These are phyloP conservation scores for Nemania abortiva DNA, from an alignment of 2,329 filamentous ascomycete species.

Conservation along the genomic window DNA sequence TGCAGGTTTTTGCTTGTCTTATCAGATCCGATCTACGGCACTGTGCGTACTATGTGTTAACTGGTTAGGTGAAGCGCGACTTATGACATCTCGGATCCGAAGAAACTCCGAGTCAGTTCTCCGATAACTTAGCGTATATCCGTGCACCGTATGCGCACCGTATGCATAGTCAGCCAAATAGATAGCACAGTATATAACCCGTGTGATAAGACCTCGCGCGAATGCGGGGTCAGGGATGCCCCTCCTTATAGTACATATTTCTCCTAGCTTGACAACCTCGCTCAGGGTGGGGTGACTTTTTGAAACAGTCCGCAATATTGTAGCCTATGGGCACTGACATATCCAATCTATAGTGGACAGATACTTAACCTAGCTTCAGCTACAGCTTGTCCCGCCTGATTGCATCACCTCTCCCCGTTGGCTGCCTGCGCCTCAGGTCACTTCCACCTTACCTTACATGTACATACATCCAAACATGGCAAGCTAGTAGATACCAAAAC, in stretches of 20 bases:
- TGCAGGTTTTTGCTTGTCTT: constrained; percentile 28
- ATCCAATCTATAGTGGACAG: neutral
- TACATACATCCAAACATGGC: neutral
- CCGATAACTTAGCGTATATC: constrained; percentile 14
- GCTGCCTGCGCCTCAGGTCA: constrained; percentile 29
- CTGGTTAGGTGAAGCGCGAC: too few species aligned
- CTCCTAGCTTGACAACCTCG: neutral
- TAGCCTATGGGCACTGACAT: too few species aligned
- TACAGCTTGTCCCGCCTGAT: constrained; percentile 1
- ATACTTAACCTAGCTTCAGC: neutral
- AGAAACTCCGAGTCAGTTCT: constrained; percentile 24
- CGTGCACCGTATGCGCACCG: too few species aligned
- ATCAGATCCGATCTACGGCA: constrained; percentile 35
- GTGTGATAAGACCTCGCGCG: neutral
- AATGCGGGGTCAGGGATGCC: neutral
- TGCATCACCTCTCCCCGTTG: constrained; percentile 21
- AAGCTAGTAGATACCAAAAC: neutral
- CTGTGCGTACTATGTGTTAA: neutral
- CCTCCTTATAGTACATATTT: neutral
- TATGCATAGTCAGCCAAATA: too few species aligned
- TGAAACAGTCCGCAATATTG: neutral
- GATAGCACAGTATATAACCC: neutral
- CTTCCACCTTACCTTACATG: neutral
- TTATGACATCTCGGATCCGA: constrained; percentile 27
- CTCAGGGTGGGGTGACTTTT: neutral